phyloP scores from a whole-genome alignment of 306 rosid genomes.

The Sphenostylis stenocarpa region DNA sequence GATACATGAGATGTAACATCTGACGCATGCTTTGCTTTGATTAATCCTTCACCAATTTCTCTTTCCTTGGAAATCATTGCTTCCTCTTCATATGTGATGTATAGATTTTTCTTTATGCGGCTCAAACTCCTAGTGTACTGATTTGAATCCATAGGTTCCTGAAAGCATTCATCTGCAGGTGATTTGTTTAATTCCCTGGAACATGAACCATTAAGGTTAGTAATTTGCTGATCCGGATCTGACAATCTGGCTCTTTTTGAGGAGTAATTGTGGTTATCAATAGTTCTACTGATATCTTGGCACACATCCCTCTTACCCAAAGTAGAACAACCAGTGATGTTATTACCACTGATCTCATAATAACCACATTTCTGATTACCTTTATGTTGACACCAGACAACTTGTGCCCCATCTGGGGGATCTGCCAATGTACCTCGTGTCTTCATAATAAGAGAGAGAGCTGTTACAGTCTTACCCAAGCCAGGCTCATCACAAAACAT shows the following conservation, averaged over 20 bases:
- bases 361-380: conserved; percentile 79
- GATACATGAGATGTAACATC: conserved; percentile 37
- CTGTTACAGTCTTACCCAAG: conserved; percentile 94
- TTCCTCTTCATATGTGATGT: conserved; percentile 48
- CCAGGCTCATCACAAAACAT: conserved; percentile 99
- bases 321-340: conserved; percentile 31
- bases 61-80: conserved; percentile 38
- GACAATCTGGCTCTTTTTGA: conserved; percentile 65
- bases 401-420: conserved; percentile 67
- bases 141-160: conserved; percentile 39
- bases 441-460: conserved; percentile 86
- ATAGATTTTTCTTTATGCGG: conserved; percentile 56
- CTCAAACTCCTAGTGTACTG: conserved; percentile 59
- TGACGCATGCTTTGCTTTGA: conserved; percentile 36
- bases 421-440: conserved; percentile 75
- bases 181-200: conserved; percentile 44
- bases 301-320: conserved; percentile 48
- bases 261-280: conserved; percentile 43
- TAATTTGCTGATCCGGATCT: conserved; percentile 37
- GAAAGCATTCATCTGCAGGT: conserved; percentile 50
- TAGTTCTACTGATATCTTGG: conserved; percentile 40
- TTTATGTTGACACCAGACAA: conserved; percentile 74
- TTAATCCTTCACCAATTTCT: conserved; percentile 37
- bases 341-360: conserved; percentile 69
- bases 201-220: conserved; percentile 39